Conservation (phyloP, 331 rosid genomes). For the Telfairia occidentalis region DNA sequence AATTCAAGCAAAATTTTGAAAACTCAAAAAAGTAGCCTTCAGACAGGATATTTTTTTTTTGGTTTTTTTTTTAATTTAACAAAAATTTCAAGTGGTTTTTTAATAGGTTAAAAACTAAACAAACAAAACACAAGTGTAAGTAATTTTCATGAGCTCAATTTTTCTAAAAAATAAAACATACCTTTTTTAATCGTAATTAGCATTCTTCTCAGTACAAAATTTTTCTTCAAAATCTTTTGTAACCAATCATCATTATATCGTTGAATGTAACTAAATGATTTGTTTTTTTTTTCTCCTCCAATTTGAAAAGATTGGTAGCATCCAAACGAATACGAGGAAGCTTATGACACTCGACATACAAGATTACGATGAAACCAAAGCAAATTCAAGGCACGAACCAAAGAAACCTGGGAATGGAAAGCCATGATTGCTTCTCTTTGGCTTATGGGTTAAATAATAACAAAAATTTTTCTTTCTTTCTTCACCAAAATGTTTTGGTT, state of each 20-base stretch:
- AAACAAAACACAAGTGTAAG: too few relatives aligned
- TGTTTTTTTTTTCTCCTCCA: background rate
- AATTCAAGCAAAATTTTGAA: too few relatives aligned
- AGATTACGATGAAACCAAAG: constrained; percentile 64
- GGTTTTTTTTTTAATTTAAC: too few relatives aligned
- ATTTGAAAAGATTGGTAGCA: constrained; percentile 26
- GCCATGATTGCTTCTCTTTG: constrained; percentile 25
- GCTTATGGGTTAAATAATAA: background rate
- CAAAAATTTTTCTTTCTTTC: background rate
- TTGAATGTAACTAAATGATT: background rate
- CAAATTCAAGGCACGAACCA: constrained; percentile 51
- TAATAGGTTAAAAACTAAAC: background rate
- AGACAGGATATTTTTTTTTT: too few relatives aligned
- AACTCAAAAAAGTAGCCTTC: too few relatives aligned
- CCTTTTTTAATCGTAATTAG: background rate
- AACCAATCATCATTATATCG: background rate
- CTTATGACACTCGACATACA: constrained; percentile 29
- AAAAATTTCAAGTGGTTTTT: too few relatives aligned
- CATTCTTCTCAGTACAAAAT: background rate
- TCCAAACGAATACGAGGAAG: constrained; percentile 43
- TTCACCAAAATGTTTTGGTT: background rate
- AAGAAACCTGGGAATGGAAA: constrained; percentile 51
- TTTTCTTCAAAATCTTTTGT: too few relatives aligned
- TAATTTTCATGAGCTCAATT: too few relatives aligned
- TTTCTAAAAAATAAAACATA: background rate